These are phyloP conservation scores for Schizosaccharomyces lindneri DNA, from an alignment of 805 yeast species.

Conservation along the genomic window DNA sequence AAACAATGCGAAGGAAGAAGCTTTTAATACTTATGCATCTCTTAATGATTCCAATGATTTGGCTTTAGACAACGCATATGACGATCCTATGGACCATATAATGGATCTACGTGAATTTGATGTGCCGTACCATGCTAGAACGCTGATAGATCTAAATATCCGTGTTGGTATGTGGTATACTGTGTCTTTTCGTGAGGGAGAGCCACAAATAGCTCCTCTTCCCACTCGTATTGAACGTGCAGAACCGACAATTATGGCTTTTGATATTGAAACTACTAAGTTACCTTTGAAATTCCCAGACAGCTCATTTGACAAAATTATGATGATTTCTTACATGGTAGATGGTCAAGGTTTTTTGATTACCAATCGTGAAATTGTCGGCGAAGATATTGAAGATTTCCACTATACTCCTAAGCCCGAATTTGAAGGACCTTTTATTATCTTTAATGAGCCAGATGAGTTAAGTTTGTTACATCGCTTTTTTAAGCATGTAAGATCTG, in stretches of 20 bases:
- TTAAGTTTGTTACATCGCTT: constrained; percentile 46
- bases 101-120: constrained; percentile 80
- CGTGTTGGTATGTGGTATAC: constrained; percentile 93
- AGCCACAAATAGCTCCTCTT: constrained; percentile 30
- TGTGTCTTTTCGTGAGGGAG: constrained; percentile 38
- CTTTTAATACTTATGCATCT: constrained; percentile 37
- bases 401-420: constrained; percentile 96
- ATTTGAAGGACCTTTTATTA: constrained; percentile 68
- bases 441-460: constrained; percentile 77
- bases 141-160: constrained; percentile 65
- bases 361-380: constrained; percentile 80
- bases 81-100: constrained; percentile 34
- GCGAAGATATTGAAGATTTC: constrained; percentile 86
- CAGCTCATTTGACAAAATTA: constrained; percentile 64
- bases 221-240: constrained; percentile 73
- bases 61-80: constrained; percentile 7
- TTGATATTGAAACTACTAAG: constrained; percentile 93
- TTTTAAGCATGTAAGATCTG: constrained; percentile 75
- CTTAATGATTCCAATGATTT: constrained; percentile 4
- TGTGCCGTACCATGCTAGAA: constrained; percentile 90
- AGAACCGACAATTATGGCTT: constrained; percentile 88
- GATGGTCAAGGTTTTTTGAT: constrained; percentile 91
- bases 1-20: constrained; percentile 35
- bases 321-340: constrained; percentile 99
- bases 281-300: constrained; percentile 93